Conservation (phyloP, 305 asterid species). For the Petunia hybrid region DNA sequence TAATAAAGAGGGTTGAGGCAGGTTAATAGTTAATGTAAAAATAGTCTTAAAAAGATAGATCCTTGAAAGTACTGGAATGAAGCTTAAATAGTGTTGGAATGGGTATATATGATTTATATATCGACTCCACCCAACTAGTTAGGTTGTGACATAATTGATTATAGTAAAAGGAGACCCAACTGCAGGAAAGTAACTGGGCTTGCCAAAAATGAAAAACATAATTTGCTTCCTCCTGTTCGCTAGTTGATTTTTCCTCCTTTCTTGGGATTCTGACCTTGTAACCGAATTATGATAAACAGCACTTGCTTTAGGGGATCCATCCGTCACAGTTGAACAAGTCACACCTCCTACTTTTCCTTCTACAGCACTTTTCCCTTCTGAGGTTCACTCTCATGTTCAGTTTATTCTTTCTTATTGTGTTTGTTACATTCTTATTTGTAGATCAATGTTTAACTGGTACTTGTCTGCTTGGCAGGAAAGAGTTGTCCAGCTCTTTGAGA, state of each 20-base stretch:
- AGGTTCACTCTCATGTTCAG: slow-evolving; percentile 57
- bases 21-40: background rate
- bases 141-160: background rate
- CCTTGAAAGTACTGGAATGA: slow-evolving; percentile 21
- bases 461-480: slow-evolving; percentile 85
- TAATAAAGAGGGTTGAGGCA: background rate
- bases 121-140: background rate
- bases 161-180: background rate
- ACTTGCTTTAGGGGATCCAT: slow-evolving; percentile 87
- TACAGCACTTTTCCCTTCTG: slow-evolving; percentile 79
- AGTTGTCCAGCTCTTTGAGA: slow-evolving; percentile 84
- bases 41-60: background rate
- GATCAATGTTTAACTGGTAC: slow-evolving; percentile 47
- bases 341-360: slow-evolving; percentile 75
- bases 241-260: slow-evolving; percentile 4
- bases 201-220: background rate
- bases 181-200: slow-evolving; percentile 4
- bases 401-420: slow-evolving; percentile 16
- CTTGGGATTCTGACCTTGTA: slow-evolving; percentile 11
- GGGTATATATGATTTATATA: background rate
- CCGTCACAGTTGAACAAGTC: slow-evolving; percentile 88
- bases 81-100: slow-evolving; percentile 5
- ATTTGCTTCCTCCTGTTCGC: background rate
- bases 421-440: background rate
- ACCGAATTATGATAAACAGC: slow-evolving; percentile 56